Percentiles rank a stretch among this genome's conserved stretches.
Conservation (phyloP, 2,329 filamentous ascomycete genomes). For the Dryadomyces quercivorus region DNA sequence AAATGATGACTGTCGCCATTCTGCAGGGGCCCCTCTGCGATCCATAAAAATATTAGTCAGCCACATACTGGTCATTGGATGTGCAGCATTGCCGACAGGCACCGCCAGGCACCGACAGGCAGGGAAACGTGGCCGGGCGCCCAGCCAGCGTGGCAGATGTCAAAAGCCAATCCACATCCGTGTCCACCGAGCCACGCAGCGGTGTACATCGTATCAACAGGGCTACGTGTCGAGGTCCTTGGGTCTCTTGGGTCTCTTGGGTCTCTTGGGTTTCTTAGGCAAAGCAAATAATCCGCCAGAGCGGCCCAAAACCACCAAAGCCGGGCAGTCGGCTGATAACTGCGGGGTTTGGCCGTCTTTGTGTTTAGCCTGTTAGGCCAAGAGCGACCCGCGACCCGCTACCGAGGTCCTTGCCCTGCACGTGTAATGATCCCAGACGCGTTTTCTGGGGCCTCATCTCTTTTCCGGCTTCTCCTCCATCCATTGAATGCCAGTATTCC, state of each 20-base stretch:
- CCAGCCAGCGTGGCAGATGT: neutral
- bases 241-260: too few relatives aligned
- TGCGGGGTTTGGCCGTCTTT: neutral
- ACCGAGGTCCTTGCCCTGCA: neutral
- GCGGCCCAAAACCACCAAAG: neutral
- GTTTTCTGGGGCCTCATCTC: neutral
- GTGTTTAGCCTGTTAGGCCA: too few relatives aligned
- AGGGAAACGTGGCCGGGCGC: neutral
- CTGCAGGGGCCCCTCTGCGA: too few relatives aligned
- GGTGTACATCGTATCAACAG: neutral
- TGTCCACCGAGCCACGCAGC: neutral
- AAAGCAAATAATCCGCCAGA: too few relatives aligned
- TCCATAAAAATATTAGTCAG: too few relatives aligned
- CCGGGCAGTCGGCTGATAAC: neutral
- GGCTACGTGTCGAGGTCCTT: neutral
- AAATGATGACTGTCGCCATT: too few relatives aligned
- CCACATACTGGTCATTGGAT: too few relatives aligned
- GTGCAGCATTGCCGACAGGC: too few relatives aligned
- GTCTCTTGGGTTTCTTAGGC: too few relatives aligned
- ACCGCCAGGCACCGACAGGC: neutral
- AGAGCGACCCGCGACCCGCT: neutral
- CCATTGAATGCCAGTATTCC: too few relatives aligned
- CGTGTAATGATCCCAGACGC: neutral
- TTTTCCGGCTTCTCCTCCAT: neutral
- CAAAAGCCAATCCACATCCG: neutral